These are phyloP conservation scores for Gossypium stocksii DNA, from an alignment of 345 rosid species.

Conservation along the genomic window DNA sequence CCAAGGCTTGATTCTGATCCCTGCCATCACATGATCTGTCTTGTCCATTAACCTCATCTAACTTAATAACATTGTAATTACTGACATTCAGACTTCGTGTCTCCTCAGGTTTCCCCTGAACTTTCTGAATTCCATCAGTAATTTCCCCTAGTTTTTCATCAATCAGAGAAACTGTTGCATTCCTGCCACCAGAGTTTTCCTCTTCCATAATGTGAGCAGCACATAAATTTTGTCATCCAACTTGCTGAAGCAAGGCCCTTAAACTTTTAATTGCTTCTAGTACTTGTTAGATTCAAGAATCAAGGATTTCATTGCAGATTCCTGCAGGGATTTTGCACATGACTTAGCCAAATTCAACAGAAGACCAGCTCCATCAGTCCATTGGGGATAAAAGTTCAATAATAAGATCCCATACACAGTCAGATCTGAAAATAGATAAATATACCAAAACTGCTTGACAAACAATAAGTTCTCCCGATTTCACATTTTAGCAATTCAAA, in stretches of 20 bases:
- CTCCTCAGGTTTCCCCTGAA: slow-evolving; percentile 22
- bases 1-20: slow-evolving; percentile 6
- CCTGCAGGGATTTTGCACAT: slow-evolving; percentile 14
- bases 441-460: background rate
- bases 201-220: slow-evolving; percentile 25
- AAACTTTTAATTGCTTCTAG: slow-evolving; percentile 8
- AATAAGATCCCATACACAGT: background rate
- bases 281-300: background rate
- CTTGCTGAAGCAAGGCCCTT: slow-evolving; percentile 16
- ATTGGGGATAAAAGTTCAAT: background rate
- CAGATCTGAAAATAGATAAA: background rate
- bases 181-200: slow-evolving; percentile 16
- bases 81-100: slow-evolving; percentile 21
- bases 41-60: slow-evolving; percentile 19
- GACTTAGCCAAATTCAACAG: background rate
- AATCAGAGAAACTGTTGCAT: slow-evolving; percentile 14
- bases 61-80: slow-evolving; percentile 15
- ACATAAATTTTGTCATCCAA: slow-evolving; percentile 12
- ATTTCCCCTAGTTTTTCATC: slow-evolving; percentile 26
- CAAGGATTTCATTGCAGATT: background rate
- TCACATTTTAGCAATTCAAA: background rate
- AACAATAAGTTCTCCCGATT: background rate
- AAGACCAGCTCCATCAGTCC: background rate
- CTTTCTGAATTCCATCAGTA: slow-evolving; percentile 17
- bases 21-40: slow-evolving; percentile 2